Conservation (phyloP, 2,329 filamentous ascomycete species). For the Fusarium temperatum region DNA sequence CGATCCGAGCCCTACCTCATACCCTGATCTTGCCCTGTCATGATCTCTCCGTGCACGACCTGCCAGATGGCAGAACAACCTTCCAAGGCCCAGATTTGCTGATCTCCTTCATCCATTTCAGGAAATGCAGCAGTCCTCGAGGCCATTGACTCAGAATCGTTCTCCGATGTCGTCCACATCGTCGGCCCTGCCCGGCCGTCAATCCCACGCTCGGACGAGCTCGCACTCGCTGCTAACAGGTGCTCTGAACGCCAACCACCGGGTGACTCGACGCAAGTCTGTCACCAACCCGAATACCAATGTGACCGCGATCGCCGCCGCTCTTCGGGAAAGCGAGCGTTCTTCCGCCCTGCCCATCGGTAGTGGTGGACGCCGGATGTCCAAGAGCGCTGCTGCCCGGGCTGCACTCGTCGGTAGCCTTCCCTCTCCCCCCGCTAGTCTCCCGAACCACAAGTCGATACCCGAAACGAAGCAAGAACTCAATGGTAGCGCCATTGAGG, state of each 20-base stretch:
- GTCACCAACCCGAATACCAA: constrained; percentile 80
- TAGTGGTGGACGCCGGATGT: constrained; percentile 70
- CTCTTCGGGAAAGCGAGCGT: constrained; percentile 72
- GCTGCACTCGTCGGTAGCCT: constrained; percentile 64
- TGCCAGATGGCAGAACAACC: constrained; percentile 44
- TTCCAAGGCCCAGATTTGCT: constrained; percentile 48
- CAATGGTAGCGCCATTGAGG: constrained; percentile 73
- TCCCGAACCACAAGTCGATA: constrained; percentile 67
- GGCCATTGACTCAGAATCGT: constrained; percentile 72
- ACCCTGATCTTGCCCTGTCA: constrained; percentile 30
- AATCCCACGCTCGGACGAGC: constrained; percentile 77
- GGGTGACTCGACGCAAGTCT: constrained; percentile 93
- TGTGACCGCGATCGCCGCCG: constrained; percentile 78
- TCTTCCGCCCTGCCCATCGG: constrained; percentile 65
- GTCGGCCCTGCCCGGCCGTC: constrained; percentile 67
- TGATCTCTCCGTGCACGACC: constrained; percentile 38
- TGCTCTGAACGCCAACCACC: constrained; percentile 81
- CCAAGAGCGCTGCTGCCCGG: constrained; percentile 67
- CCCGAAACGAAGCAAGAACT: constrained; percentile 59
- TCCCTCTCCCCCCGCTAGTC: constrained; percentile 72
- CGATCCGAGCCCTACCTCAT: constrained; percentile 30
- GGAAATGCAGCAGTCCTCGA: constrained; percentile 72
- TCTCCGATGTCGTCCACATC: constrained; percentile 67
- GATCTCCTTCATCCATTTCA: constrained; percentile 50
- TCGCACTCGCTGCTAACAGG: constrained; percentile 83